phyloP scores from a whole-genome alignment of 1,284 basidiomycete genomes.

The Pascua guehoae region DNA sequence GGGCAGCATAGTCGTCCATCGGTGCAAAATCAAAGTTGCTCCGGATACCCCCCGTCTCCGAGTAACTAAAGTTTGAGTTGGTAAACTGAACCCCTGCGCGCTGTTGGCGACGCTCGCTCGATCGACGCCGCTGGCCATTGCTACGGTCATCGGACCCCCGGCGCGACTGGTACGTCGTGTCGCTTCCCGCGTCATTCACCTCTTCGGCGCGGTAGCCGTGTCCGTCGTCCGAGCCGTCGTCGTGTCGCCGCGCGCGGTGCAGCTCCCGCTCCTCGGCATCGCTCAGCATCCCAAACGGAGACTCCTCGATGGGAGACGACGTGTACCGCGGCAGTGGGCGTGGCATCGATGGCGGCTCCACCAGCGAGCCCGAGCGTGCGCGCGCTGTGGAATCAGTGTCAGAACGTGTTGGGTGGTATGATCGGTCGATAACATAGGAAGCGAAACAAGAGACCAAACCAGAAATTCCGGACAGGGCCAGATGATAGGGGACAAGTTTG shows the following conservation, averaged over 20 bases:
- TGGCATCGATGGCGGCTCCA: conserved; percentile 24
- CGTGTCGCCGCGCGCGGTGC: conserved; percentile 34
- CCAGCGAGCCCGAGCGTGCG: conserved; percentile 41
- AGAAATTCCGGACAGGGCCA: too few relatives aligned
- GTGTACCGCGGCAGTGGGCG: conserved; percentile 29
- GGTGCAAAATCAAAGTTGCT: conserved; percentile 67
- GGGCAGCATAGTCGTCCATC: conserved; percentile 75
- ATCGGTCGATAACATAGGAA: too few relatives aligned
- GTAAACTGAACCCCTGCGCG: too few relatives aligned
- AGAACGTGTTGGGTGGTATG: not conserved
- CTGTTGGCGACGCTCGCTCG: too few relatives aligned
- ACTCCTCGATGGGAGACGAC: conserved; percentile 43
- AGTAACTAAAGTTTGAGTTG: too few relatives aligned
- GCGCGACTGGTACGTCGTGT: conserved; percentile 7
- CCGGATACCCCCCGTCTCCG: conserved; percentile 7
- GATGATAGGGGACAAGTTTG: too few relatives aligned
- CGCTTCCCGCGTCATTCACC: conserved; percentile 9
- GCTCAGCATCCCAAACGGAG: conserved; percentile 47
- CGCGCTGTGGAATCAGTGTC: conserved; percentile 27
- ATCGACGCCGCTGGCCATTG: not conserved
- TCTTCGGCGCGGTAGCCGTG: conserved; percentile 18
- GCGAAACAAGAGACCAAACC: too few relatives aligned
- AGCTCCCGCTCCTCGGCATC: conserved; percentile 48
- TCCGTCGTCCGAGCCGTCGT: conserved; percentile 13
- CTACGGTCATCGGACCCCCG: not conserved